phyloP scores from a whole-genome alignment of 495 filamentous ascomycete species.

The Cetradonia linearis region DNA sequence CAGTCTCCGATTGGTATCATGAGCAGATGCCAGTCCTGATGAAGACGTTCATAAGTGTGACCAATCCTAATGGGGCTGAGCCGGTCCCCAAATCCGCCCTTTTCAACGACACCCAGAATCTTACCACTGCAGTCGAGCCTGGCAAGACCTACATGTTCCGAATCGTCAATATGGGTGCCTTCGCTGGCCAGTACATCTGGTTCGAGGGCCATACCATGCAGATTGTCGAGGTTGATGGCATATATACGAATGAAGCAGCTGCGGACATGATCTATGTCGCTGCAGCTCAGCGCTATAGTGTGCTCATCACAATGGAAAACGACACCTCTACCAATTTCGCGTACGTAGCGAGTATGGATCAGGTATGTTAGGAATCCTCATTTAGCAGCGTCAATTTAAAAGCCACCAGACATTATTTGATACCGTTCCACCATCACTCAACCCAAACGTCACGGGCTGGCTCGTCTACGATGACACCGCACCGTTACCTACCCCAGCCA shows the following conservation, averaged over 20 bases:
- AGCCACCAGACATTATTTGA: slow-evolving; percentile 57
- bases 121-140: slow-evolving; percentile 37
- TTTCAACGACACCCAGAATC: slow-evolving; percentile 52
- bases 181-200: slow-evolving; percentile 37
- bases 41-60: slow-evolving; percentile 44
- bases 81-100: slow-evolving; percentile 56
- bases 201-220: slow-evolving; percentile 47
- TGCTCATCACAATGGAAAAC: slow-evolving; percentile 51
- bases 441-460: slow-evolving; percentile 69
- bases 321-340: slow-evolving; percentile 38
- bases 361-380: slow-evolving; percentile 28
- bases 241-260: slow-evolving; percentile 50
- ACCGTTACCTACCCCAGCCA: slow-evolving; percentile 41
- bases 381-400: not conserved
- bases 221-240: slow-evolving; percentile 65
- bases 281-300: slow-evolving; percentile 60
- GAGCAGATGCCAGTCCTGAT: slow-evolving; percentile 42
- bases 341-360: slow-evolving; percentile 48
- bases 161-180: slow-evolving; percentile 53
- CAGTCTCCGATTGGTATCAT: slow-evolving; percentile 59
- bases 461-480: slow-evolving; percentile 53
- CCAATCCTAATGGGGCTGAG: slow-evolving; percentile 44
- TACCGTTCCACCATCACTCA: slow-evolving; percentile 48
- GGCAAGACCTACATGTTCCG: slow-evolving; percentile 54
- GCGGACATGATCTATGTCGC: slow-evolving; percentile 50